These are phyloP conservation scores for Tolypocladium capitatum DNA, from an alignment of 2,329 filamentous ascomycete species.

Conservation along the genomic window DNA sequence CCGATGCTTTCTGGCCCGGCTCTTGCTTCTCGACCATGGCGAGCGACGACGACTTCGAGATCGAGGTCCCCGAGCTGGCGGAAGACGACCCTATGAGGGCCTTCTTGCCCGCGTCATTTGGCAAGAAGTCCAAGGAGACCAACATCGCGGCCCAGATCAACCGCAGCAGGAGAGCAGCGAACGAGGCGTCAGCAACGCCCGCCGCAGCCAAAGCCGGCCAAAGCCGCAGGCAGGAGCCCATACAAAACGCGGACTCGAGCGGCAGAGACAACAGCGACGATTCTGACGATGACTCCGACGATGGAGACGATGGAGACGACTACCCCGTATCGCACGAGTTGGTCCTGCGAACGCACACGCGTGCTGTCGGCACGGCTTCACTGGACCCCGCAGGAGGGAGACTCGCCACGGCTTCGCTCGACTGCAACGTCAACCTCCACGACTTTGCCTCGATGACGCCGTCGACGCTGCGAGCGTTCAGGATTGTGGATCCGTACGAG, in stretches of 20 bases:
- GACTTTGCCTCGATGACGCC: slow-evolving; percentile 95
- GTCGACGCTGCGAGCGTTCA: slow-evolving; percentile 86
- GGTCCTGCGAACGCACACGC: slow-evolving; percentile 81
- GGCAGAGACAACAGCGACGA: slow-evolving; percentile 31
- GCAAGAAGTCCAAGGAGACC: slow-evolving; percentile 62
- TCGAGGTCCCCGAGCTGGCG: slow-evolving; percentile 40
- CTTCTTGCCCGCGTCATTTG: slow-evolving; percentile 74
- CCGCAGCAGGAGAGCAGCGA: slow-evolving; percentile 50
- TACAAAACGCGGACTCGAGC: slow-evolving; percentile 28
- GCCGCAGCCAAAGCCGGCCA: slow-evolving; percentile 5
- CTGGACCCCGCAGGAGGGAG: slow-evolving; percentile 76
- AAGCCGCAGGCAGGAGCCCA: slow-evolving; percentile 8
- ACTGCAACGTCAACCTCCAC: slow-evolving; percentile 84
- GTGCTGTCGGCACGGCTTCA: slow-evolving; percentile 70
- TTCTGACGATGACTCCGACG: slow-evolving; percentile 47
- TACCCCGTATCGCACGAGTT: slow-evolving; percentile 90
- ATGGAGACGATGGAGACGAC: slow-evolving; percentile 74
- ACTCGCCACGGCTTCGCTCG: slow-evolving; percentile 79
- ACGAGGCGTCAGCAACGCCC: slow-evolving; percentile 1
- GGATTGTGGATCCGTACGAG: slow-evolving; percentile 74
- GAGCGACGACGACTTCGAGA: slow-evolving; percentile 45
- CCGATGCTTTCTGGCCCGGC: slow-evolving; percentile 3
- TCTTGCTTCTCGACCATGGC: slow-evolving; percentile 30
- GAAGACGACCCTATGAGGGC: slow-evolving; percentile 58
- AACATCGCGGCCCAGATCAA: slow-evolving; percentile 73